Evolutionary conservation across 2,329 filamentous ascomycete species (phyloP).

Genomic region (Trichoderma sp.): DNA sequence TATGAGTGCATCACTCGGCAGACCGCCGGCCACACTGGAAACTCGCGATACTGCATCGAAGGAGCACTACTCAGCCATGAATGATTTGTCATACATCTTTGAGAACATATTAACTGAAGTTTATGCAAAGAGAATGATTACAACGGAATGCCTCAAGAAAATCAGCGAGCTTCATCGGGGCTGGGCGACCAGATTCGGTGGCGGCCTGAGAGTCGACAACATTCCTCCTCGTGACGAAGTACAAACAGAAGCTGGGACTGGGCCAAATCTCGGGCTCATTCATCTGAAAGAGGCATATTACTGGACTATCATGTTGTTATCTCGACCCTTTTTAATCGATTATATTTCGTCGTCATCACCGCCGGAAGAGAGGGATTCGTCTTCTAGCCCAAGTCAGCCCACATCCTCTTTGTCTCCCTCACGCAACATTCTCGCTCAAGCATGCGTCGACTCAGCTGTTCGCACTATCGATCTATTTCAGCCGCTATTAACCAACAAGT

Average conservation of each 20-base stretch:
- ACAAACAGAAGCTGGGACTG: neutral
- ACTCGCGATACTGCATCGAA: neutral
- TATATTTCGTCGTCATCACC: neutral
- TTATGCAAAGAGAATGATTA: neutral
- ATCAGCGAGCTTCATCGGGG: neutral
- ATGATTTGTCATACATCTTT: neutral
- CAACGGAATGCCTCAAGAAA: neutral
- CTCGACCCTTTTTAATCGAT: neutral
- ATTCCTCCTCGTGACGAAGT: neutral
- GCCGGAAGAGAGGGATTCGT: neutral
- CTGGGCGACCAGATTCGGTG: neutral
- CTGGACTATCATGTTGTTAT: neutral
- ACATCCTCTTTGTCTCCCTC: neutral
- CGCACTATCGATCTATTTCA: neutral
- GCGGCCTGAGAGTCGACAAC: neutral
- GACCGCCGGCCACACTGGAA: neutral
- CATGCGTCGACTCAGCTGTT: neutral
- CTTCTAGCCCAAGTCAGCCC: neutral
- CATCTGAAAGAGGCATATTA: slow-evolving; percentile 5
- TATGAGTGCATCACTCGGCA: neutral
- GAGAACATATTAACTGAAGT: neutral
- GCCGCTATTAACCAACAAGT: neutral
- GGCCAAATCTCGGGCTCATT: neutral
- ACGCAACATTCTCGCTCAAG: neutral
- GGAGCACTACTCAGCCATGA: neutral